Evolutionary conservation across 352 stramenopile species (phyloP).

Genomic region (Phytophthora nicotianae): DNA sequence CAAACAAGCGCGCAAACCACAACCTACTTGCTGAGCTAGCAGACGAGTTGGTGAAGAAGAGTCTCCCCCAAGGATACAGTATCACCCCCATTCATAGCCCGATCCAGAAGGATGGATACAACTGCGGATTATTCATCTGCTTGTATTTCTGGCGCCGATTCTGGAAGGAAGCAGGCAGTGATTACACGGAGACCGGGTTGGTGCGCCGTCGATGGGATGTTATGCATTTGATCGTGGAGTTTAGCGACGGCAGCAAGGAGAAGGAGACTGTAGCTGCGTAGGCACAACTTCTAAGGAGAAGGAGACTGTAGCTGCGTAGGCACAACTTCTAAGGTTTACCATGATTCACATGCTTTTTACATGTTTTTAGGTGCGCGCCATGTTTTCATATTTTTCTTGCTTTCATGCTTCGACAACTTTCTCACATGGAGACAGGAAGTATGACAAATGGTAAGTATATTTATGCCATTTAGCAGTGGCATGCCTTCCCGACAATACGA

Average conservation of each 20-base stretch:
- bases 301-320: not conserved
- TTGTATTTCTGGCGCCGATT: not conserved
- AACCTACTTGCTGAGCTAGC: not conserved
- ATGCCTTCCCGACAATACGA: not conserved
- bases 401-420: too few species aligned
- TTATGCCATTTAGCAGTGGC: not conserved
- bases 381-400: not conserved
- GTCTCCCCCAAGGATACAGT: not conserved
- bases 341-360: not conserved
- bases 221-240: not conserved
- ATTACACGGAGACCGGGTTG: not conserved
- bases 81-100: not conserved
- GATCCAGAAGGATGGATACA: not conserved
- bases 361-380: not conserved
- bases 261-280: not conserved
- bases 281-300: not conserved
- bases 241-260: not conserved
- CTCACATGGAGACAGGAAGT: too few species aligned
- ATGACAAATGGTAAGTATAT: not conserved
- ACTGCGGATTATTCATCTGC: not conserved
- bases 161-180: not conserved
- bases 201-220: not conserved
- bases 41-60: not conserved
- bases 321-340: not conserved
- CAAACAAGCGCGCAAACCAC: too few species aligned